These are phyloP conservation scores for Scedosporium apiospermum DNA, from an alignment of 2,329 filamentous ascomycete genomes.

Conservation along the genomic window DNA sequence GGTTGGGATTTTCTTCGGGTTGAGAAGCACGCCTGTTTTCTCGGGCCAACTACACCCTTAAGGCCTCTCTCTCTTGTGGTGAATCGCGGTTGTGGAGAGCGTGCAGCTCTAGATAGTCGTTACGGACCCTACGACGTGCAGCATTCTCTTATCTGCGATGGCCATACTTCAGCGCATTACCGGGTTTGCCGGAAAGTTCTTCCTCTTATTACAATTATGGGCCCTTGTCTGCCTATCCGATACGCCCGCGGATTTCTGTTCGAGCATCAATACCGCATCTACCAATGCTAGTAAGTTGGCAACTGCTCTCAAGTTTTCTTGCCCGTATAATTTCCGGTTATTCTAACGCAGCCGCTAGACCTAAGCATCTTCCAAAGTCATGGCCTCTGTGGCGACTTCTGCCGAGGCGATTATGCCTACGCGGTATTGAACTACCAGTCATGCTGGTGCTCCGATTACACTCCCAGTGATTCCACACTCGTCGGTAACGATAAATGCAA, in stretches of 20 bases:
- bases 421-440: slow-evolving; percentile 54
- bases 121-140: background rate
- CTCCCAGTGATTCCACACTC: slow-evolving; percentile 37
- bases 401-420: slow-evolving; percentile 49
- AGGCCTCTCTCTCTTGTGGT: background rate
- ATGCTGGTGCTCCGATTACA: slow-evolving; percentile 70
- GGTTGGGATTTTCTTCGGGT: background rate
- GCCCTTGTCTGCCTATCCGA: background rate
- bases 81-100: no score
- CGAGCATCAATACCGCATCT: slow-evolving; percentile 32
- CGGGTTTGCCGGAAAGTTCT: background rate
- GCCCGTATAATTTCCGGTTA: background rate
- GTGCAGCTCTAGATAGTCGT: background rate
- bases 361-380: slow-evolving; percentile 55
- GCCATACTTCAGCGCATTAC: background rate
- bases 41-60: background rate
- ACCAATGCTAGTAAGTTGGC: slow-evolving; percentile 29
- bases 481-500: slow-evolving; percentile 40
- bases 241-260: slow-evolving; percentile 12
- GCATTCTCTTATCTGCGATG: background rate
- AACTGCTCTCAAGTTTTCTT: background rate
- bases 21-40: background rate
- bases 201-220: slow-evolving; percentile 4
- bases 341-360: slow-evolving; percentile 27
- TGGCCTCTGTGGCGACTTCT: slow-evolving; percentile 56